A percentile compares a stretch with the other conserved stretches of the same genome.
Evolutionary conservation across 441 rosid species (phyloP).

Genomic region (Pelargonium citronellum): DNA sequence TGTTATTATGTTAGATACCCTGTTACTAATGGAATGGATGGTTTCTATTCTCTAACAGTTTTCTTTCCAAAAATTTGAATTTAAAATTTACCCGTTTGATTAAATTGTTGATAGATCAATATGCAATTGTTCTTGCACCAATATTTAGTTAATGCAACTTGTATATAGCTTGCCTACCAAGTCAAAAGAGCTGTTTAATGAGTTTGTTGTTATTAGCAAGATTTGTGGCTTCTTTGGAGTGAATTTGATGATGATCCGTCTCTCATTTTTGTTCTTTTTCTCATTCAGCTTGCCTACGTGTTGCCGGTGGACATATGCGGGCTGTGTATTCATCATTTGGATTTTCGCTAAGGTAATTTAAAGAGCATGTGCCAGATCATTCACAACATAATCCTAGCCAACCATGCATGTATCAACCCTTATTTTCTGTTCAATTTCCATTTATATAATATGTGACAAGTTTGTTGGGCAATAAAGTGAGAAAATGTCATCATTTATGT

Average conservation of each 20-base stretch:
- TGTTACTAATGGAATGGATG: background rate
- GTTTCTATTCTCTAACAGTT: background rate
- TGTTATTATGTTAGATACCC: background rate
- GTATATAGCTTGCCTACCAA: background rate
- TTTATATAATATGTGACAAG: background rate
- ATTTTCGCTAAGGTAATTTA: background rate
- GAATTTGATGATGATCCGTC: background rate
- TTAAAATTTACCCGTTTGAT: background rate
- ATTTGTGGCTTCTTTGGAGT: background rate
- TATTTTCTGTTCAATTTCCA: background rate
- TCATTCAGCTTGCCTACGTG: background rate
- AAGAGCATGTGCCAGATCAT: background rate
- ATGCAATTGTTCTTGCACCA: background rate
- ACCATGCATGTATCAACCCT: background rate
- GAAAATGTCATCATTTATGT: conserved; percentile 16
- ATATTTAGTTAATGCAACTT: background rate
- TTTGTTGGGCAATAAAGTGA: background rate
- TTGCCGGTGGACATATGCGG: background rate
- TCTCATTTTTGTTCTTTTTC: background rate
- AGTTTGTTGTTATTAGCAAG: conserved; percentile 1
- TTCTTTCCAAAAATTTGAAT: background rate
- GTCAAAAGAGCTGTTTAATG: conserved; percentile 8
- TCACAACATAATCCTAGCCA: conserved; percentile 4
- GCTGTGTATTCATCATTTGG: conserved; percentile 1
- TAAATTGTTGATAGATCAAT: background rate